Evolutionary conservation across 768 basidiomycete species (phyloP).

Genomic region (Rhizopogon vulgaris): DNA sequence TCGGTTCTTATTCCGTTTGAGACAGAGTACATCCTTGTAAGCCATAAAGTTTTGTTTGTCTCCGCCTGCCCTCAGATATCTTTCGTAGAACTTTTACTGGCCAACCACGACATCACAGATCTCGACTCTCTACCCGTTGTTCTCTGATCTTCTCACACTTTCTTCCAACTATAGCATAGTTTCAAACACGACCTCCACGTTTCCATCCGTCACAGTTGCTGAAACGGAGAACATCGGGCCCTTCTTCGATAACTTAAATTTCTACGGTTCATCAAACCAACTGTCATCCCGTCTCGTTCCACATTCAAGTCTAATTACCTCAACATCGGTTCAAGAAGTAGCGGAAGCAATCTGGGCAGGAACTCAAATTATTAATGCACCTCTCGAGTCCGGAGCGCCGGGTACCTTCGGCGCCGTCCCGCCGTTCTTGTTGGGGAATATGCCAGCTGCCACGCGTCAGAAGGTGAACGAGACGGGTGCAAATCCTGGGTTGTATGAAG

Average conservation of each 20-base stretch:
- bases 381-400: neutral
- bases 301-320: constrained; percentile 9
- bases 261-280: constrained; percentile 13
- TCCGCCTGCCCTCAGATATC: neutral
- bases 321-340: constrained; percentile 7
- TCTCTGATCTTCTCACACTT: constrained; percentile 11
- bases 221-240: constrained; percentile 6
- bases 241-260: constrained; percentile 4
- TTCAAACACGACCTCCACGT: constrained; percentile 12
- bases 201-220: constrained; percentile 9
- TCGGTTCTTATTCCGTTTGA: neutral
- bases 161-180: constrained; percentile 10
- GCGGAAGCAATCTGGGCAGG: constrained; percentile 18
- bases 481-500: constrained; percentile 14
- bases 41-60: neutral
- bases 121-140: constrained; percentile 10
- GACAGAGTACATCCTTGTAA: constrained; percentile 11
- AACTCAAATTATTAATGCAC: constrained; percentile 7
- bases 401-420: neutral
- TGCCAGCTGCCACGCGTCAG: constrained; percentile 7
- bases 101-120: constrained; percentile 1
- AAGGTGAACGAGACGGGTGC: constrained; percentile 12
- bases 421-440: constrained; percentile 7
- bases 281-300: constrained; percentile 16
- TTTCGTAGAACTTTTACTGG: constrained; percentile 12